Evolutionary conservation across 1,139 yeast genomes (phyloP).

Genomic region (Kodamaea plutei): DNA sequence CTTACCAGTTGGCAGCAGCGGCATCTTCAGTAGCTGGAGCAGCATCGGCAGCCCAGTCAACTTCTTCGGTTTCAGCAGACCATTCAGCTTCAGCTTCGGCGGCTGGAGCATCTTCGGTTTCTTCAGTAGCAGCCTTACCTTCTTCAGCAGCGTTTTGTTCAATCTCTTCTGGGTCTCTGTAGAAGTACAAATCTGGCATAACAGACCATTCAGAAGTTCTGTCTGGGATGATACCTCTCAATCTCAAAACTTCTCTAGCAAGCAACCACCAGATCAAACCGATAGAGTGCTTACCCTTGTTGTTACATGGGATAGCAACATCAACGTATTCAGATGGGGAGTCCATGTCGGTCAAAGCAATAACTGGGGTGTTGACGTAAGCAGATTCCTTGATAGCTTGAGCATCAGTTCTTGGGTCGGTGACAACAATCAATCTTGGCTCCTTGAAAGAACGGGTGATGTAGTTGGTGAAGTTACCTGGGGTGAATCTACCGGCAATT

Average conservation of each 20-base stretch:
- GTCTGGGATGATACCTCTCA: slow-evolving; percentile 97
- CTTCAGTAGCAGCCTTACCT: slow-evolving; percentile 47
- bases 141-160: slow-evolving; percentile 78
- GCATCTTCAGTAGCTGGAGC: slow-evolving; percentile 76
- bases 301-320: slow-evolving; percentile 99
- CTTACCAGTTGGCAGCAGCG: slow-evolving; percentile 59
- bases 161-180: slow-evolving; percentile 99
- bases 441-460: slow-evolving; percentile 99
- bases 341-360: slow-evolving; percentile 98
- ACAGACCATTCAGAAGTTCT: slow-evolving; percentile 97
- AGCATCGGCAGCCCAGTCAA: slow-evolving; percentile 63
- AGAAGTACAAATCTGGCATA: slow-evolving; percentile 99
- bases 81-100: slow-evolving; percentile 49
- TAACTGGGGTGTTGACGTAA: slow-evolving; percentile 99
- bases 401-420: slow-evolving; percentile 99
- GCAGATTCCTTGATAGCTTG: slow-evolving; percentile 99
- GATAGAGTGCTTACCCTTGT: slow-evolving; percentile 99
- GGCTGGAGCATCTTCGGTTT: slow-evolving; percentile 51
- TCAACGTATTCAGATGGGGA: slow-evolving; percentile 99
- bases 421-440: slow-evolving; percentile 98
- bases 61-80: slow-evolving; percentile 60
- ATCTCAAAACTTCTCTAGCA: slow-evolving; percentile 99
- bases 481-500: slow-evolving; percentile 99
- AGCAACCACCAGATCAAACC: slow-evolving; percentile 99
- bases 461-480: slow-evolving; percentile 99